These are phyloP conservation scores for Triangularia verruculosa DNA, from an alignment of 2,329 filamentous ascomycete species.

Conservation along the genomic window DNA sequence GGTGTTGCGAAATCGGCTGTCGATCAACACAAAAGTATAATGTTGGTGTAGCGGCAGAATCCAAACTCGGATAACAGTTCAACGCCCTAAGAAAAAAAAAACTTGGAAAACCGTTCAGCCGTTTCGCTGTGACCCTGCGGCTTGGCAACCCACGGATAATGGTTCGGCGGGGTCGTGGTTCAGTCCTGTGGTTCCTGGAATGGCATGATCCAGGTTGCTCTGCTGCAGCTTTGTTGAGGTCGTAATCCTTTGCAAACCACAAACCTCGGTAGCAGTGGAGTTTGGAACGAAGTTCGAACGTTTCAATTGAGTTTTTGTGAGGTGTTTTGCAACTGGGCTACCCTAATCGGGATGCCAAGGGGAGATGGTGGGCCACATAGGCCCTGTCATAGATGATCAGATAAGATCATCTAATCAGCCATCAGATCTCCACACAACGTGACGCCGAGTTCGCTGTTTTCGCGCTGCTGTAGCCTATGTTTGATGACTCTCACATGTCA, in stretches of 20 bases:
- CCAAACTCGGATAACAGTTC: background rate
- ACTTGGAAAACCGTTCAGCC: too few species aligned
- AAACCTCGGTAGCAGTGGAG: conserved; percentile 1
- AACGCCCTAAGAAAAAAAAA: too few species aligned
- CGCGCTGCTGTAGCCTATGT: background rate
- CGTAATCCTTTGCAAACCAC: too few species aligned
- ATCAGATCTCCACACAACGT: background rate
- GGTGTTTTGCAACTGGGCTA: background rate
- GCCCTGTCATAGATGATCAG: background rate
- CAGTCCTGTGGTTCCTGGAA: background rate
- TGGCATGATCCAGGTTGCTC: background rate
- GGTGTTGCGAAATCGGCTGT: conserved; percentile 4
- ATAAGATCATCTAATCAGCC: background rate
- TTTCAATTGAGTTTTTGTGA: background rate
- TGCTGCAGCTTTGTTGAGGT: background rate
- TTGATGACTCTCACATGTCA: background rate
- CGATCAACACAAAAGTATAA: conserved; percentile 3
- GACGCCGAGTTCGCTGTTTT: background rate
- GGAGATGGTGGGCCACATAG: background rate
- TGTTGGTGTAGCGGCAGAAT: background rate
- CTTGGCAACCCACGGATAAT: background rate
- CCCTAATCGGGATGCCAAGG: background rate
- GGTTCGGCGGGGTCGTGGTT: background rate
- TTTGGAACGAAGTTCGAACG: background rate
- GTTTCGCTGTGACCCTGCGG: background rate